Evolutionary conservation across 2,329 filamentous ascomycete genomes (phyloP).

Genomic region (Penicillium sp.): DNA sequence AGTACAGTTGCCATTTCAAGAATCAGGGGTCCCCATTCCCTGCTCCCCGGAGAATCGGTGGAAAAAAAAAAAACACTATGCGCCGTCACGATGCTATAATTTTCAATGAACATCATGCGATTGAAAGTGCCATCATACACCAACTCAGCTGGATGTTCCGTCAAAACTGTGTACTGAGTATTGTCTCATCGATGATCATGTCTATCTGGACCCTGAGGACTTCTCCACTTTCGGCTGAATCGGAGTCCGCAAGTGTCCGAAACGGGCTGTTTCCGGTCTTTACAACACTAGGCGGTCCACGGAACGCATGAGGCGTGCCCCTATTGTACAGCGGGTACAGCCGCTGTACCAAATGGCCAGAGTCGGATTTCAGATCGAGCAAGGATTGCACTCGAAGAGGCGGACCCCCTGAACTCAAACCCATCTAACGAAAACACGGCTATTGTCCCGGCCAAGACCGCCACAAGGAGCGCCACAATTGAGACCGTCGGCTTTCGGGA

Average conservation of each 20-base stretch:
- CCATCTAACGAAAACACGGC: not conserved
- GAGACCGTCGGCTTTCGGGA: not conserved
- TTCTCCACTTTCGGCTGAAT: not conserved
- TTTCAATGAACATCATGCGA: not conserved
- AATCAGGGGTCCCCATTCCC: not conserved
- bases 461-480: not conserved
- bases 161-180: too few species aligned
- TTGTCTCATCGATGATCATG: not conserved
- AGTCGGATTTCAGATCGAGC: not conserved
- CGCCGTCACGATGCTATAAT: not conserved
- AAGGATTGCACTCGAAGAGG: not conserved
- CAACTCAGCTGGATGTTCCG: too few species aligned
- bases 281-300: not conserved
- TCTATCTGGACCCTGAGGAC: not conserved
- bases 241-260: not conserved
- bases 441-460: not conserved
- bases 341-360: not conserved
- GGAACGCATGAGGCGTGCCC: not conserved
- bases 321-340: not conserved
- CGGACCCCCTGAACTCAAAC: not conserved
- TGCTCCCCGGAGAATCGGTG: not conserved
- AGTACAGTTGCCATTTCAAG: not conserved
- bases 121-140: not conserved
- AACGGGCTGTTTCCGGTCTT: not conserved
- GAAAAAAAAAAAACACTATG: not conserved